A percentile compares a stretch with the other conserved stretches of the same genome.
These are phyloP conservation scores for Colletotrichum ledebouriae DNA, from an alignment of 2,329 filamentous ascomycete genomes.

Conservation along the genomic window DNA sequence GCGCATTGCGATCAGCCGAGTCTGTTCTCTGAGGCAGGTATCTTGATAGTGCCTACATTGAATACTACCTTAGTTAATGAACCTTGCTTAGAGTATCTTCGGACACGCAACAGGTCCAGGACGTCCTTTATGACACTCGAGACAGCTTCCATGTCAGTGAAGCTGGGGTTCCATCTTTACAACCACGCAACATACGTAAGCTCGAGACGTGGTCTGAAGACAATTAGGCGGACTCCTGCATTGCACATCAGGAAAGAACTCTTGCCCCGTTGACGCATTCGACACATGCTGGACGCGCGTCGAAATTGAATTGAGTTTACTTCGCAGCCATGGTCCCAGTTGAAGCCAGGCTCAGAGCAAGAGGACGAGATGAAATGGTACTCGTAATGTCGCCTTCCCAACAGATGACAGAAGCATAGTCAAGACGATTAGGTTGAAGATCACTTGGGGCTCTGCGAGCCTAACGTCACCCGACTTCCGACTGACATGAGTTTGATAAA, in stretches of 20 bases:
- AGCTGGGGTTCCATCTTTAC: conserved; percentile 14
- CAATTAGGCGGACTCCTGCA: conserved; percentile 11
- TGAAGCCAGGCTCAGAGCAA: neutral
- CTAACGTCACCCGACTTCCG: conserved; percentile 6
- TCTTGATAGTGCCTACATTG: too few species aligned
- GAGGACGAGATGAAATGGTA: conserved; percentile 7
- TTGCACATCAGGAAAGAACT: conserved; percentile 3
- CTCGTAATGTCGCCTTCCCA: conserved; percentile 3
- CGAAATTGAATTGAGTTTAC: conserved; percentile 35
- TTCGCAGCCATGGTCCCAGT: conserved; percentile 33
- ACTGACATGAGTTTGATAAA: neutral
- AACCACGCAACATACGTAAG: conserved; percentile 12
- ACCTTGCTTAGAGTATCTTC: neutral
- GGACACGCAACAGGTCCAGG: neutral
- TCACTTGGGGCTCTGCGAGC: conserved; percentile 11
- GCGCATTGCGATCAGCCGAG: neutral
- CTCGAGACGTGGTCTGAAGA: conserved; percentile 22
- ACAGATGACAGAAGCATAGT: conserved; percentile 37
- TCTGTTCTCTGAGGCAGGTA: neutral
- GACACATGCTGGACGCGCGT: conserved; percentile 23
- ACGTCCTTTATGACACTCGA: neutral
- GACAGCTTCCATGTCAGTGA: conserved; percentile 12
- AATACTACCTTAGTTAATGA: neutral
- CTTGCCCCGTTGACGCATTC: neutral
- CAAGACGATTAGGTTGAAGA: conserved; percentile 15